Evolutionary conservation across 2,329 filamentous ascomycete species (phyloP), one percentile per base, ranked within the genome.

Genomic region (Diaporthe aspalathi): DNA sequence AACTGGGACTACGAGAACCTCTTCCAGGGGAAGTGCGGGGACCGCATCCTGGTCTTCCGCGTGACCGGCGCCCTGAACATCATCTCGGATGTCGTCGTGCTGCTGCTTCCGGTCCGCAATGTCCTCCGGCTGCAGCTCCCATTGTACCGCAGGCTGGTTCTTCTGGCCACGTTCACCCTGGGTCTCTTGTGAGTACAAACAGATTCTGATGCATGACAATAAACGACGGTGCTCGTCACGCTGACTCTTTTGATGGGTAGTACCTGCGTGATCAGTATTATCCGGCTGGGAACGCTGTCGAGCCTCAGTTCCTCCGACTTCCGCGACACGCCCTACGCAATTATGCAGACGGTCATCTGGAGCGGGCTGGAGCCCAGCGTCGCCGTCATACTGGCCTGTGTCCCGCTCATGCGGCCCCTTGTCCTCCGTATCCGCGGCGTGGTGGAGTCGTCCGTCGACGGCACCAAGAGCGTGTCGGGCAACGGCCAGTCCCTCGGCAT

Each of bases 271-370:
- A 68, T 68, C 27, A 57, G 50, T 5, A 68, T 68, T 5, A 49
- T 43, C 22, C 53, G 53, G 32, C 45, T 57, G 24, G 52, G 43
- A 27, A 57, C 50, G 3, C 54, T 68, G 27, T 38, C 52, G 2
- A 57, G 27, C 3, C 38, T 57, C 16, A 60, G 40, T 20, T 27
- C 66, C 4, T 29, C 20, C 3, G 66, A 68, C 40, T 68, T 47
- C 27, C 40, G 29, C 50, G 66, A 68, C 4, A 68, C 66, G 2
- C 66, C 66, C 8, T 68, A 68, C 16, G 66, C 66, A 11, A 68
- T 68, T 6, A 57, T 68, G 66, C 66, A 56, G 14, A 57, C 54
- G 20, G 40, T 68, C 52, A 68, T 68, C 22, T 68, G 52, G 50
- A 68, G 66, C n/a, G 66, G 66, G 1, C 5, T 68, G n/a, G 66